Evolutionary conservation across 495 filamentous ascomycete genomes (phyloP).

Genomic region (Glarea lozoyensis): DNA sequence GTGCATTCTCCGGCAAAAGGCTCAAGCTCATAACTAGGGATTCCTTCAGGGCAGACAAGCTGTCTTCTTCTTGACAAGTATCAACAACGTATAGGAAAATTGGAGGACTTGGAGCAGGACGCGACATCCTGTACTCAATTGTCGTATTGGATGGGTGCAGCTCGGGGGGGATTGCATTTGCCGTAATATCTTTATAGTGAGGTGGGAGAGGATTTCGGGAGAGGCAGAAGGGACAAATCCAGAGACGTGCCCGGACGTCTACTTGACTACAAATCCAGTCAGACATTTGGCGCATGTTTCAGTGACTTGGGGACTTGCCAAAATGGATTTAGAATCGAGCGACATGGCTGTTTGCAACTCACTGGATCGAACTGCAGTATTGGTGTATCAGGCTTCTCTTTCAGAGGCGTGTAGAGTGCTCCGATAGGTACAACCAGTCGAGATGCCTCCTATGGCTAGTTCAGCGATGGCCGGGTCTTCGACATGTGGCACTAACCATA

Average conservation of each 20-base stretch:
- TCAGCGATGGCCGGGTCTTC: neutral
- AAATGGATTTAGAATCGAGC: conserved; percentile 94
- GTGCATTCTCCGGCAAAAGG: conserved; percentile 81
- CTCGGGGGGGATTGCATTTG: conserved; percentile 90
- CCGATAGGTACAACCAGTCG: conserved; percentile 95
- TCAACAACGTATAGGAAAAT: conserved; percentile 98
- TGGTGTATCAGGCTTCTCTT: conserved; percentile 86
- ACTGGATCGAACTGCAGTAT: conserved; percentile 94
- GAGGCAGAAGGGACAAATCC: conserved; percentile 98
- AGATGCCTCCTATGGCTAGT: conserved; percentile 69
- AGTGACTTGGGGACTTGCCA: conserved; percentile 62
- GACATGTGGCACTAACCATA: conserved; percentile 55
- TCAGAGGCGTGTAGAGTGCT: conserved; percentile 91
- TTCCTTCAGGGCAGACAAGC: conserved; percentile 89
- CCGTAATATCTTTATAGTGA: conserved; percentile 98
- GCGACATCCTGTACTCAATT: conserved; percentile 91
- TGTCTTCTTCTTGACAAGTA: conserved; percentile 98
- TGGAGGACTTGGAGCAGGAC: conserved; percentile 86
- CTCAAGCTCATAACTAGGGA: conserved; percentile 96
- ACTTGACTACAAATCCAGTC: conserved; percentile 65
- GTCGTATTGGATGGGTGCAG: conserved; percentile 90
- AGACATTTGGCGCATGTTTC: conserved; percentile 3
- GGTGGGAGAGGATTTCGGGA: conserved; percentile 90
- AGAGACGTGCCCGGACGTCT: conserved; percentile 86
- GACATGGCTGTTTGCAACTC: conserved; percentile 92